Conservation (phyloP, 441 rosid species). For the Adansonia madagascariensis region DNA sequence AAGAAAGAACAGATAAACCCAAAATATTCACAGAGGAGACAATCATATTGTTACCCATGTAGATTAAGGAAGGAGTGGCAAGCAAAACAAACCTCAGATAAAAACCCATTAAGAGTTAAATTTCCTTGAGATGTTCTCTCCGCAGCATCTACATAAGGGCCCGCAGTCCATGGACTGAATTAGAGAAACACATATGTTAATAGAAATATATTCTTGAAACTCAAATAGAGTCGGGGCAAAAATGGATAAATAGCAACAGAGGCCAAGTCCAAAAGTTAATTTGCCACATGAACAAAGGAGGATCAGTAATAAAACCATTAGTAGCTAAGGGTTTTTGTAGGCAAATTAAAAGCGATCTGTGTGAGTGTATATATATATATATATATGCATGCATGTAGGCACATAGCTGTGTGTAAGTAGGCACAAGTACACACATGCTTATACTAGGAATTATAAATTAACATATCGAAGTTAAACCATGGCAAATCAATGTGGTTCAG, state of each 20-base stretch:
- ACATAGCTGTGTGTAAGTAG: neutral
- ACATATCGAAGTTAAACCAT: neutral
- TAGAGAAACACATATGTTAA: constrained; percentile 31
- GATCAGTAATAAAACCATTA: neutral
- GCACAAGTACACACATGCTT: neutral
- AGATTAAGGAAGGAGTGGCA: neutral
- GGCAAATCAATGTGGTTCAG: neutral
- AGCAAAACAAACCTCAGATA: constrained; percentile 59
- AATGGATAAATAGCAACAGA: neutral
- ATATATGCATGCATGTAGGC: neutral
- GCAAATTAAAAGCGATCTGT: neutral
- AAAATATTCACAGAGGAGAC: neutral
- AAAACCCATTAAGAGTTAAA: constrained; percentile 57
- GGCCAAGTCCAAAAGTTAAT: constrained; percentile 6
- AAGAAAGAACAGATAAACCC: neutral
- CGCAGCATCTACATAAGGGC: constrained; percentile 65
- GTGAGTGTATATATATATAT: neutral
- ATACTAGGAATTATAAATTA: neutral
- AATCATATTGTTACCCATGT: neutral
- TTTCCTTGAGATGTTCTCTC: constrained; percentile 58
- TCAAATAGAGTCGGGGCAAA: neutral
- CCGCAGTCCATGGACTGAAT: constrained; percentile 70
- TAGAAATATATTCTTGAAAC: constrained; percentile 13
- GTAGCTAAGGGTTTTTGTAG: neutral
- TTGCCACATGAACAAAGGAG: neutral